Base-by-base conservation (phyloP, 2,329 filamentous ascomycete genomes). In the Aureobasidium sp. region DNA sequence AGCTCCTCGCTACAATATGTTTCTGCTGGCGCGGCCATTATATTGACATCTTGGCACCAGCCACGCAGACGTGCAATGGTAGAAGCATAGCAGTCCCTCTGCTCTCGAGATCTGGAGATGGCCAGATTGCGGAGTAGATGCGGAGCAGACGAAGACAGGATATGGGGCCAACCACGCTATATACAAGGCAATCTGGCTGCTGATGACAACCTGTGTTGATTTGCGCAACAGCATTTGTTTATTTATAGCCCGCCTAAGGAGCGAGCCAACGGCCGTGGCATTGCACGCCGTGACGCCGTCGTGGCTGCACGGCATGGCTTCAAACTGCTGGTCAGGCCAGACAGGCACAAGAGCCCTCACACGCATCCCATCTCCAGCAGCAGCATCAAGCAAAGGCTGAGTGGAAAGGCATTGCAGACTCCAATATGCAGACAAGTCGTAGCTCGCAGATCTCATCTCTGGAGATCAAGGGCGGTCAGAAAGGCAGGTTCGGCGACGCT, bases 161-260 rank as follows among this genome's bases (percentile, higher is more conserved):
- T 5, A 39, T 31, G 55, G 42, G 55, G 29, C 42, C 31, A 36
- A 39, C 27, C 20, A 48, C 53, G n/a, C 53, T 45, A 57, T 45
- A 34, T 45, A 57, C 53, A 25, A 42, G 25, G n/a, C 27, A 57
- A 34, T 57, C 53, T 57, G 27, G 25, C 53, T 36, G 53, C 37
- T 25, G 27, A 57, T 36, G 53, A 44, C 49, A 15, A 14, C 17
- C 17, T 57, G 17, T 45, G 34, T 22, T 45, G 39, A 57, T 57
- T 44, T 57, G 53, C 53, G 36, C 53, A 39, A 57, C 39, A 57
- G 53, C 53, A 22, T 25, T 45, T 57, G 41, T 57, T 55, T 57
- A 57, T 57, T 57, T 57, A 57, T 57, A 57, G 53, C 37, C 51
- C 22, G 20, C 37, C 20, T 36, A 37, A n/a, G 17, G 36, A 37